phyloP scores from a whole-genome alignment of 768 basidiomycete genomes.

The Tulasnella sp. region DNA sequence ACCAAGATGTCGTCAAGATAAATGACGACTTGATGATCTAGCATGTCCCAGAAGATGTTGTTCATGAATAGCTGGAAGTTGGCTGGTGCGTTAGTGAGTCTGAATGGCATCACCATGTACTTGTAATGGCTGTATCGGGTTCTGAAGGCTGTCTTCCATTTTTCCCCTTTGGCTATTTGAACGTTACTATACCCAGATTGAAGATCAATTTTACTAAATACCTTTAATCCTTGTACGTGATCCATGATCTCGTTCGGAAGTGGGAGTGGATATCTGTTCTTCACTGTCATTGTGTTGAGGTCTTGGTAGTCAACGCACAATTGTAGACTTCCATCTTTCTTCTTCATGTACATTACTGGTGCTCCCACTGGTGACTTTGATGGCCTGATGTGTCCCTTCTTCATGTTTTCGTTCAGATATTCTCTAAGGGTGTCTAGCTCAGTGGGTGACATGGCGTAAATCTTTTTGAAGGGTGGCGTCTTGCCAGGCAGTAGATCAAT shows the following conservation, averaged over 20 bases:
- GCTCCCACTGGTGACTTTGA: slow-evolving; percentile 19
- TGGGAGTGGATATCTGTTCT: slow-evolving; percentile 1
- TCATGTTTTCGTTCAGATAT: neutral
- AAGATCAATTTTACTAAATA: slow-evolving; percentile 9
- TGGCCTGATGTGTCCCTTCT: slow-evolving; percentile 1
- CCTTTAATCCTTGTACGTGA: neutral
- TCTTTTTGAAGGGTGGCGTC: neutral
- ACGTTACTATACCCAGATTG: slow-evolving; percentile 7
- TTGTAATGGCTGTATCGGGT: slow-evolving; percentile 16
- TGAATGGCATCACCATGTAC: slow-evolving; percentile 24
- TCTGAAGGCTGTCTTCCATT: slow-evolving; percentile 16
- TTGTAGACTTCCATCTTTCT: neutral
- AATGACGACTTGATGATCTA: slow-evolving; percentile 16
- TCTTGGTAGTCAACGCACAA: neutral
- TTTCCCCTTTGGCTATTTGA: slow-evolving; percentile 2
- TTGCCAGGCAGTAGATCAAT: neutral
- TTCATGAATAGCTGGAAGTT: slow-evolving; percentile 18
- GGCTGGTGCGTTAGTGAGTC: slow-evolving; percentile 17
- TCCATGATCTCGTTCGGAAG: neutral
- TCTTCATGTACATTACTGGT: slow-evolving; percentile 22
- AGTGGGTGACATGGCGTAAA: neutral
- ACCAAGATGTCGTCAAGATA: slow-evolving; percentile 21
- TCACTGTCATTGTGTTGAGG: neutral
- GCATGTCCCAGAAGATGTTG: slow-evolving; percentile 18
- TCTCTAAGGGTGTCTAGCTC: neutral